phyloP scores from a whole-genome alignment of 345 rosid species.

The Reutealis trisperma region DNA sequence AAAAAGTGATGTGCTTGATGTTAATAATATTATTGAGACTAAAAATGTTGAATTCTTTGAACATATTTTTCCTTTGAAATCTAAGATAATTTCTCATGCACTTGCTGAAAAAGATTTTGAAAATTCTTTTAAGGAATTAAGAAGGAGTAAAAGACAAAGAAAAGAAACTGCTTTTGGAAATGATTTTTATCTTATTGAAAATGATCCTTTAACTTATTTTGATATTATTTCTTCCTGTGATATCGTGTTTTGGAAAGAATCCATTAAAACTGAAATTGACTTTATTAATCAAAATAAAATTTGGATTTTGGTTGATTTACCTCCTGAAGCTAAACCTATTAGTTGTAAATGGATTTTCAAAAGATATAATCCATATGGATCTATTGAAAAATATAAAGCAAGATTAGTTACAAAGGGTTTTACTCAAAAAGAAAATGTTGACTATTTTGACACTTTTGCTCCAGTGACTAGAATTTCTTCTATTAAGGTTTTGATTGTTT shows the following conservation, averaged over 20 bases:
- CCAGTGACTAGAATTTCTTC: too few relatives aligned
- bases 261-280: not conserved
- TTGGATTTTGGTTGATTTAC: too few relatives aligned
- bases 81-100: not conserved
- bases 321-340: not conserved
- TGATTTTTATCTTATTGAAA: too few relatives aligned
- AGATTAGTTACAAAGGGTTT: too few relatives aligned
- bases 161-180: not conserved
- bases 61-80: not conserved
- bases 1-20: not conserved
- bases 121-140: not conserved
- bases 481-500: too few relatives aligned
- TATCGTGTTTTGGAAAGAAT: not conserved
- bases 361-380: too few relatives aligned
- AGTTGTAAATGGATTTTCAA: too few relatives aligned
- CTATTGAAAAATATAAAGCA: too few relatives aligned
- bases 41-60: conserved; percentile 7
- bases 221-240: not conserved
- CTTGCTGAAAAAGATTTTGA: not conserved
- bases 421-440: too few relatives aligned
- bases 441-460: too few relatives aligned
- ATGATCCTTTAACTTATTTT: too few relatives aligned
- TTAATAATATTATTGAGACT: not conserved
- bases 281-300: not conserved
- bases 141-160: not conserved